Evolutionary conservation across 2,329 filamentous ascomycete species (phyloP), one percentile per base, ranked within the genome.

Genomic region (Paecilomyces dactylethromorphus): DNA sequence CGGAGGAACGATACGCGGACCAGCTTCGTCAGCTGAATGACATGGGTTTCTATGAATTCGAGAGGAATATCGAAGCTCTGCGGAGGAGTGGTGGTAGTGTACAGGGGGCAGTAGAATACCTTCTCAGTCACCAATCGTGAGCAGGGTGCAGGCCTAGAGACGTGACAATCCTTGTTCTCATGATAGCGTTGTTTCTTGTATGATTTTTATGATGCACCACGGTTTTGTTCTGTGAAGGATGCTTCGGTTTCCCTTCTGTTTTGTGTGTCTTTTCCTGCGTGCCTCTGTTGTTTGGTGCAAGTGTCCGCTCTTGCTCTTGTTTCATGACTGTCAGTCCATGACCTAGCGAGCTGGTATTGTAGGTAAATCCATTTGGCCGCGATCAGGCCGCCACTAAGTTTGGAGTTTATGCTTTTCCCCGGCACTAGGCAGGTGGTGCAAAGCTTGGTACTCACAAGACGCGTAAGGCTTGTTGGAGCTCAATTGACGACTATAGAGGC

Each of bases 41-140:
- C 65, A 99, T 99, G 94, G 94, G 94, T 2, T 99, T 99, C 77
- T 96, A 87, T 72, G 92, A 99, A 71, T 99, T 97, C 70, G 93
- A 99, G 56, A 81, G 90, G 66, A 99, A 99, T 67, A 86, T 99
- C 32, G 87, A 89, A 58, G 94, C 94, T 4, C 78, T 99, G 69
- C 84, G 93, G 74, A 84, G 93, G 68, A 91, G 90, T 60, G 94
- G 94, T 8, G 94, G 94, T 11, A 97, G 90, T 72, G 94, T 97
- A 49, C 92, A 97, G 73, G 94, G 93, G 11, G 94, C 75, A 2
- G 69, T 77, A 55, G 74, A 77, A 54, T 76, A 76, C 64, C 65
- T 77, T 3, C 64, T 77, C 54, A 74, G 64, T 62, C 66, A 71
- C 60, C 64, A 67, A 32, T 75, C 65, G 60, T 72, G 57, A 65